These are phyloP conservation scores for Hymenotorrendiella dingleyae DNA, from an alignment of 2,329 filamentous ascomycete genomes.

Conservation along the genomic window DNA sequence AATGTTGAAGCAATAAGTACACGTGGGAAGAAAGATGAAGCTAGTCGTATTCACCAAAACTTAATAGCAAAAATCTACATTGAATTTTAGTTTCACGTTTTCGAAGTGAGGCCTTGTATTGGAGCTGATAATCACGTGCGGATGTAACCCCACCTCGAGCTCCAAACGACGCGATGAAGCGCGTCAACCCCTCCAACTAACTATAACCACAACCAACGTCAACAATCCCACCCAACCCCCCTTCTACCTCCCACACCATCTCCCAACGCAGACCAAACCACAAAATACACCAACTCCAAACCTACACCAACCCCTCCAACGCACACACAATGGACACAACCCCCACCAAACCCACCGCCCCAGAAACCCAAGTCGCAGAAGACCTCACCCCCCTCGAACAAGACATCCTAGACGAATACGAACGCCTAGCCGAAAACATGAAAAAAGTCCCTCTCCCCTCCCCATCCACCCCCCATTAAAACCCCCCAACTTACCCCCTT, in stretches of 20 bases:
- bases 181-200: background rate
- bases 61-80: too few species aligned
- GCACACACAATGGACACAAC: constrained; percentile 16
- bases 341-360: constrained; percentile 6
- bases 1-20: too few species aligned
- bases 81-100: too few species aligned
- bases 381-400: constrained; percentile 79
- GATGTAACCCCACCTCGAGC: too few species aligned
- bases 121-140: too few species aligned
- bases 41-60: too few species aligned
- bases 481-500: background rate
- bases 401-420: constrained; percentile 91
- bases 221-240: background rate
- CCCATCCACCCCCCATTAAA: too few species aligned
- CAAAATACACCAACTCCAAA: background rate
- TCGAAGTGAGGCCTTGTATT: too few species aligned
- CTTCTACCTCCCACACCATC: background rate
- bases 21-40: too few species aligned
- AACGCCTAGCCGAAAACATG: constrained; percentile 80
- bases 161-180: background rate
- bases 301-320: background rate
- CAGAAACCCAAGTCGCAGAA: constrained; percentile 28
- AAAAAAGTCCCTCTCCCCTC: constrained; percentile 60
- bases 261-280: background rate
- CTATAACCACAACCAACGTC: background rate